Evolutionary conservation across 2,329 filamentous ascomycete species (phyloP).

Genomic region (Tolypocladium amazonense): DNA sequence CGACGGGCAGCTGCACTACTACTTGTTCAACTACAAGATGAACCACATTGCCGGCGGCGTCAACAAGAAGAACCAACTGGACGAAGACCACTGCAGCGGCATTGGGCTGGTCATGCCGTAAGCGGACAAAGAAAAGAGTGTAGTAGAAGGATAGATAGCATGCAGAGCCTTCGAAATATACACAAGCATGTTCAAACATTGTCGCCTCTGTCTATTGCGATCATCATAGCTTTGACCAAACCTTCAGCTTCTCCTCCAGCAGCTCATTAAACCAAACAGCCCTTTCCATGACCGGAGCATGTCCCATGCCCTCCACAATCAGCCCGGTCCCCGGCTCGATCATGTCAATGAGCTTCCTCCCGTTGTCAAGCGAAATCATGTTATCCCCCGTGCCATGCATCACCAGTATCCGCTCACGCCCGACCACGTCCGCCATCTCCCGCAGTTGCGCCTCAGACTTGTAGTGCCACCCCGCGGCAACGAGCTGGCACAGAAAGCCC

Average conservation of each 20-base stretch:
- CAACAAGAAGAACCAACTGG: constrained; percentile 65
- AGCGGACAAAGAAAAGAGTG: neutral
- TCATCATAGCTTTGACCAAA: constrained; percentile 35
- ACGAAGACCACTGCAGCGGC: constrained; percentile 69
- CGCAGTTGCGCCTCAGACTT: constrained; percentile 58
- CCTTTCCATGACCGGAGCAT: constrained; percentile 65
- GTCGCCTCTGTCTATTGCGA: constrained; percentile 2
- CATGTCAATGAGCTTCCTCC: constrained; percentile 53
- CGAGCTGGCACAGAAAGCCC: constrained; percentile 66
- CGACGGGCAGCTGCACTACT: constrained; percentile 92
- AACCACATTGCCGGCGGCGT: constrained; percentile 79
- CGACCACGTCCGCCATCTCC: constrained; percentile 56
- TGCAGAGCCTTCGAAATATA: neutral
- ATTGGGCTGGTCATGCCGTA: constrained; percentile 76
- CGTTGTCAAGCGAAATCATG: constrained; percentile 70
- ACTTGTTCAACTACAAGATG: constrained; percentile 93
- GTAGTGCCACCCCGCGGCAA: constrained; percentile 70
- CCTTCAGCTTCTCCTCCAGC: constrained; percentile 45
- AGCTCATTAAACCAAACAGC: constrained; percentile 56
- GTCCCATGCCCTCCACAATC: constrained; percentile 62
- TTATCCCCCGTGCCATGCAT: constrained; percentile 65
- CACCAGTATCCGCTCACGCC: constrained; percentile 63
- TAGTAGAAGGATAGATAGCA: neutral
- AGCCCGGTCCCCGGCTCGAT: constrained; percentile 50
- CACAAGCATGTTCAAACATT: neutral